These are phyloP conservation scores for Tylopilus plumbeoviolaceoides DNA, from an alignment of 768 basidiomycete species.

Conservation along the genomic window DNA sequence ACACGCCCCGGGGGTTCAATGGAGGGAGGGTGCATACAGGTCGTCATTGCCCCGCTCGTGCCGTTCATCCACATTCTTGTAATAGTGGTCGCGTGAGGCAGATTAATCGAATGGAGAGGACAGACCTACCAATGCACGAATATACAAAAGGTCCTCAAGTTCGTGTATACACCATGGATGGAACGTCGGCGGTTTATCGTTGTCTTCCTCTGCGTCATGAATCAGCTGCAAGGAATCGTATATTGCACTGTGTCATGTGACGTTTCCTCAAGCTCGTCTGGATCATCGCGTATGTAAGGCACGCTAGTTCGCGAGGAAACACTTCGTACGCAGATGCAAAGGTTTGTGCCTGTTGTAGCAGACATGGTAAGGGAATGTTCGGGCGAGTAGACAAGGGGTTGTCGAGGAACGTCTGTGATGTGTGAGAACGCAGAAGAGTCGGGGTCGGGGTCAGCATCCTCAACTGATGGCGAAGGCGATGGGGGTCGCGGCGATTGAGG, in stretches of 20 bases:
- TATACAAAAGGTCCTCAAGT: constrained; percentile 39
- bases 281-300: constrained; percentile 15
- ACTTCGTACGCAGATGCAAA: constrained; percentile 28
- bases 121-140: too few species aligned
- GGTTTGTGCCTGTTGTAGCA: constrained; percentile 32
- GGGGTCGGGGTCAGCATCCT: too few species aligned
- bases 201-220: too few species aligned
- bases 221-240: constrained; percentile 11
- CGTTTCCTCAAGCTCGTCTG: constrained; percentile 6
- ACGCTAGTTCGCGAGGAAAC: constrained; percentile 23
- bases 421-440: too few species aligned
- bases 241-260: constrained; percentile 19
- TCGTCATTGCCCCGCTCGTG: constrained; percentile 12
- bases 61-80: not conserved
- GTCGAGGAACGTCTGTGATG: constrained; percentile 29
- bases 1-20: constrained; percentile 32
- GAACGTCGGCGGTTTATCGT: too few species aligned
- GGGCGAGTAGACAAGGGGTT: constrained; percentile 30
- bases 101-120: constrained; percentile 5
- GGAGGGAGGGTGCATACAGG: constrained; percentile 14
- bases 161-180: constrained; percentile 57
- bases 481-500: too few species aligned
- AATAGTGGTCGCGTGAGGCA: not conserved
- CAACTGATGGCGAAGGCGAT: too few species aligned
- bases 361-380: constrained; percentile 33